Base-by-base conservation (phyloP, 306 rosid genomes). In the Vigna mungo region DNA sequence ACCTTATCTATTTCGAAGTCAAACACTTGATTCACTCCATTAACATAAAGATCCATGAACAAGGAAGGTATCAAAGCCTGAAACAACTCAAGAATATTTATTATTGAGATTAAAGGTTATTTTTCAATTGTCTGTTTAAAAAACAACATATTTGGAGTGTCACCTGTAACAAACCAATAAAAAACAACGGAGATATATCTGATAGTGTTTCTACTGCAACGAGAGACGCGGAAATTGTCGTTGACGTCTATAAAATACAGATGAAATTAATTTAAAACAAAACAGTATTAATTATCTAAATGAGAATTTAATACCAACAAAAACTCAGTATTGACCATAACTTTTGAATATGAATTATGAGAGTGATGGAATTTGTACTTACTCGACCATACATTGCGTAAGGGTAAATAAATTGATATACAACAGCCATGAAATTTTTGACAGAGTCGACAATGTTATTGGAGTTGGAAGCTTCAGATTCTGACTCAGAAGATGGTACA, bases 21-120 rank as follows among this genome's bases (percentile, higher is more conserved):
- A 59, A 27, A 25, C 18, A 59, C 68, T 66, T 90, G 93, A 85
- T 92, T 90, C 76, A 92, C 82, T 74, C 96, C 96, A 59, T 9
- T 17, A 14, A 88, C 89, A 17, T 73, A 90, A 84, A 59, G 3
- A 59, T 30, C 65, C 65, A 30, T 27, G 15, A 59, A 30, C 20
- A 61, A 32, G 72, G 89, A 87, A 64, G 96, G 89, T 71, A 87
- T 71, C 67, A 90, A 80, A 59, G 89, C 96, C 97, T 90, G 97
- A 49, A 86, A 85, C 64, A 20, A 6, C 23, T n/a, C 21, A 44
- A 74, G 21, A 34, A 34, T 34, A 4, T 81, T 30, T 30, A 30
- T 30, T 30, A 78, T 55, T 12, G 59, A 23, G 27, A 1, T 5
- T 7, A 13, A 56, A 56, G 63, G 8, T 23, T 25, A 21, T 5